Evolutionary conservation across 192 early-diverging fungal species (phyloP), one percentile per base, ranked within the genome.

Genomic region (Linnemannia hyalina): DNA sequence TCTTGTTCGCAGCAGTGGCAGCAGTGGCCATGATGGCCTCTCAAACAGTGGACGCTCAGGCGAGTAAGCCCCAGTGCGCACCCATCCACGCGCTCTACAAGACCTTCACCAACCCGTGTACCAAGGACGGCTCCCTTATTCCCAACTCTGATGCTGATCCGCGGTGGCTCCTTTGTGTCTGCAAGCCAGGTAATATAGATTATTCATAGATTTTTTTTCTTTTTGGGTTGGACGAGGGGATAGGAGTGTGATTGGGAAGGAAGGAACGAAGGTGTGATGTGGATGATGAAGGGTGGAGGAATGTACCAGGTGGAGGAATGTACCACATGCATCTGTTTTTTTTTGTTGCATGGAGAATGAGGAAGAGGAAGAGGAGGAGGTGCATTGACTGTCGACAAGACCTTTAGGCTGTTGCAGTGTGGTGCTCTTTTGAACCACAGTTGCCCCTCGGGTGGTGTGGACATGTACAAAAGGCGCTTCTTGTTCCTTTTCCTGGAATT

Each of bases 21-120:
- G 20, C 73, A 1, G 10, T 71, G 44, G 26, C 68, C 20, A 29
- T 68, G 57, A 18, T 68, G 46, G 7, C 70, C 60, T 69, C 73
- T 7, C 63, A 68, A 60, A 60, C 72, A 1, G 38, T 47, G 2
- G 69, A 77, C 3, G 75, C 78, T 8, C 69, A 80, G 47, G 63
- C 69, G n/a, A 35, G 11, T 68, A 86, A 86, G 42, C 70, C 84
- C 47, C 44, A 86, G 44, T 86, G 84, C 20, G 75, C 36, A 13
- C 84, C 84, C 36, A 49, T 86, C 16, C 78, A 86, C 46, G 11
- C 2, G 1, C 72, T 86, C 29, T 86, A 81, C 72, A 86, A 81
- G 76, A 35, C 15, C 10, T 69, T 68, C 75, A 73, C 77, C 3
- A 40, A 70, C 13, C 46, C 49, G 9, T 86, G 84, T 54, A 86